phyloP scores from a whole-genome alignment of 2,329 filamentous ascomycete genomes.

The Bipolaris sorokiniana region DNA sequence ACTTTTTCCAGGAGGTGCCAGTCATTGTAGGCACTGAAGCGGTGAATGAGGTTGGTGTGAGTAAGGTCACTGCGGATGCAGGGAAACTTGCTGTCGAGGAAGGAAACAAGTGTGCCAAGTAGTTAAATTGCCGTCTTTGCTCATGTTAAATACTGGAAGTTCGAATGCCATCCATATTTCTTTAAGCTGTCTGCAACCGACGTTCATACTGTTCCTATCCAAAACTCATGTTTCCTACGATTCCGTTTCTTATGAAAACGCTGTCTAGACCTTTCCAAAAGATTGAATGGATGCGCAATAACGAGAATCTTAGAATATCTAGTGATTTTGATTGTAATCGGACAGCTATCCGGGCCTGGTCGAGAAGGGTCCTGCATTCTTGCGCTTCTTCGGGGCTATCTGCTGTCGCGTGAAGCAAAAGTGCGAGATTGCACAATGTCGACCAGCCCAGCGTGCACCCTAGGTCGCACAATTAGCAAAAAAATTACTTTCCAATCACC shows the following conservation, averaged over 20 bases:
- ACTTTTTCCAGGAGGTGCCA: constrained; percentile 31
- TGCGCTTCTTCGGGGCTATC: constrained; percentile 1
- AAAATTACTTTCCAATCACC: no score
- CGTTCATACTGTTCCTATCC: not conserved
- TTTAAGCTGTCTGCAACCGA: not conserved
- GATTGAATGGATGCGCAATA: not conserved
- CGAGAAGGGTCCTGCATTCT: not conserved
- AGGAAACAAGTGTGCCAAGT: not conserved
- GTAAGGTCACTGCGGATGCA: not conserved
- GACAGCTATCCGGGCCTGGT: not conserved
- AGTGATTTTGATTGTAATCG: not conserved
- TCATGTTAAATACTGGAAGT: not conserved
- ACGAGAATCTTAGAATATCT: not conserved
- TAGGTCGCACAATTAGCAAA: not conserved
- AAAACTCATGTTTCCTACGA: not conserved
- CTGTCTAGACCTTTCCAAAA: constrained; percentile 1
- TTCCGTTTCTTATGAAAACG: not conserved
- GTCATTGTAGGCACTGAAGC: constrained; percentile 1
- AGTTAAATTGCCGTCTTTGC: not conserved
- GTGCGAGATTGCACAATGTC: not conserved
- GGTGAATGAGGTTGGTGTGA: not conserved
- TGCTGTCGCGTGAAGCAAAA: constrained; percentile 1
- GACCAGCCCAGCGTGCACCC: constrained; percentile 4
- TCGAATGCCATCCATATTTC: not conserved
- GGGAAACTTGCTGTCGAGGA: not conserved